A percentile compares a stretch with the other conserved stretches of the same genome.
Evolutionary conservation across 164 flowering plant genomes (phyloP).

Genomic region (Stephania japonica): DNA sequence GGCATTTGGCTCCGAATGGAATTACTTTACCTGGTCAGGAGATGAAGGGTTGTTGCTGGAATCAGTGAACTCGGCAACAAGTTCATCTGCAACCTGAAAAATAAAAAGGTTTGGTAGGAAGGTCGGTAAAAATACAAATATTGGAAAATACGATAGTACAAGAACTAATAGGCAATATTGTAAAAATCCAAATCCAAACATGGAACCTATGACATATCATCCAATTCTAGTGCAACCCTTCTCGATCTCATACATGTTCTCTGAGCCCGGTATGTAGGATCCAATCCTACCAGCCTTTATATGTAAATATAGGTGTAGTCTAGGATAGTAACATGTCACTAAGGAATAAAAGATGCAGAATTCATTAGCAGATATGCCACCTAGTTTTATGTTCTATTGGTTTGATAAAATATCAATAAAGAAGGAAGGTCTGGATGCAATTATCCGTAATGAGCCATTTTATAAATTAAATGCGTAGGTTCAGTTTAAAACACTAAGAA

Average conservation of each 20-base stretch:
- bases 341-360: not conserved
- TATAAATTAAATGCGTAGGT: not conserved
- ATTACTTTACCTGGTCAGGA: conserved; percentile 28
- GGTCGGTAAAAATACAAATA: not conserved
- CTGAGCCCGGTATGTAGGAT: too few relatives aligned
- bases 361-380: not conserved
- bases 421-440: not conserved
- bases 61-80: conserved; percentile 34
- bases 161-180: not conserved
- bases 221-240: too few relatives aligned
- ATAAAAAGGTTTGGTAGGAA: not conserved
- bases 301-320: not conserved
- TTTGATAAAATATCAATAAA: not conserved
- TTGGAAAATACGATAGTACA: not conserved
- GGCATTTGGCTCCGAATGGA: not conserved
- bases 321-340: not conserved
- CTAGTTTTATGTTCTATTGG: not conserved
- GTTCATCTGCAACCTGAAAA: conserved; percentile 39
- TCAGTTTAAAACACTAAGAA: too few relatives aligned
- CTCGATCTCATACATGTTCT: too few relatives aligned
- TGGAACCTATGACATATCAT: not conserved
- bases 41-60: conserved; percentile 25
- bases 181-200: too few relatives aligned
- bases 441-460: not conserved
- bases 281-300: too few relatives aligned